Conservation (phyloP, 345 rosid species). For the Acer campestre region DNA sequence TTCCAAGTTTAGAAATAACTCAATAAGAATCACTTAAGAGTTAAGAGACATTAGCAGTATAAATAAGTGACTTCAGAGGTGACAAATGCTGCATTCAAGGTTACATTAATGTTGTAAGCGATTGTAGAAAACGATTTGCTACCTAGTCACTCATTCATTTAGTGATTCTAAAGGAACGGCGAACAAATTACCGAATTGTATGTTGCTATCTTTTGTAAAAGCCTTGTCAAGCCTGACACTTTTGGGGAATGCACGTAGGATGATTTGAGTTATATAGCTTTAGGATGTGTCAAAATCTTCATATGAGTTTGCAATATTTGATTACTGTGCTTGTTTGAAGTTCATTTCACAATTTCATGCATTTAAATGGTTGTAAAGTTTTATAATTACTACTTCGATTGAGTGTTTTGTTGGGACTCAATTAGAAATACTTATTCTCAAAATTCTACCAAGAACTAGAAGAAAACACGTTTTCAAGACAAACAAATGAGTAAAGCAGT, state of each 20-base stretch:
- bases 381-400: not conserved
- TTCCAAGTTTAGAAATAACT: not conserved
- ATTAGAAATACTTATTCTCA: not conserved
- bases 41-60: not conserved
- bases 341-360: not conserved
- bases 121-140: not conserved
- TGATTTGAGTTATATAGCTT: not conserved
- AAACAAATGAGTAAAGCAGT: not conserved
- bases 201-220: not conserved
- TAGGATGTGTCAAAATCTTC: not conserved
- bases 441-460: not conserved
- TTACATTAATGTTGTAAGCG: not conserved
- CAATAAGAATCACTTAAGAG: not conserved
- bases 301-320: not conserved
- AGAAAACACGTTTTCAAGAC: not conserved
- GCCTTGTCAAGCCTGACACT: too few relatives aligned
- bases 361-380: not conserved
- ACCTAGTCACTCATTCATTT: not conserved
- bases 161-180: not conserved
- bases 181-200: not conserved
- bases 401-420: not conserved
- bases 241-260: not conserved
- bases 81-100: constrained; percentile 1
- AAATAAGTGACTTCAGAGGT: not conserved
- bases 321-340: not conserved